These are phyloP conservation scores for Cladosporium halotolerans DNA, from an alignment of 2,329 filamentous ascomycete species.

Conservation along the genomic window DNA sequence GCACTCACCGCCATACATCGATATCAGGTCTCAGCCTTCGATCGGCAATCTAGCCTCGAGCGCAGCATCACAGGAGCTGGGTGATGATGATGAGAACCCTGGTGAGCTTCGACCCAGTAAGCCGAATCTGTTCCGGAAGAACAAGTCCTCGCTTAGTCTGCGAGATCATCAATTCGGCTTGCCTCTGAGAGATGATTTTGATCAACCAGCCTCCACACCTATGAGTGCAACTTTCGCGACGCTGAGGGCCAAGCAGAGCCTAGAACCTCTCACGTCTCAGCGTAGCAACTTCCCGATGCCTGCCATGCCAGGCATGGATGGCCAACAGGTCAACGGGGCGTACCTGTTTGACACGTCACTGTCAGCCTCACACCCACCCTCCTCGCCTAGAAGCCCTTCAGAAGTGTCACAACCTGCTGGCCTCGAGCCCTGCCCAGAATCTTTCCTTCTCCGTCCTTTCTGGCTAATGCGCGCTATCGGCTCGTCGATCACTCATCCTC, in stretches of 20 bases:
- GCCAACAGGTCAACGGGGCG: constrained; percentile 59
- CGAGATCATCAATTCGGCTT: constrained; percentile 67
- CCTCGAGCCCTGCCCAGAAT: constrained; percentile 85
- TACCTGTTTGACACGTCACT: constrained; percentile 67
- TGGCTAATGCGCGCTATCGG: constrained; percentile 96
- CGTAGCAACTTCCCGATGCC: constrained; percentile 46
- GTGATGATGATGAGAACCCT: constrained; percentile 21
- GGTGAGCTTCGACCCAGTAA: constrained; percentile 19
- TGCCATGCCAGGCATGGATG: constrained; percentile 35
- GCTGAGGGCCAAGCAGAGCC: constrained; percentile 32
- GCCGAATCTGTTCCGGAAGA: constrained; percentile 38
- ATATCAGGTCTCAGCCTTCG: constrained; percentile 18
- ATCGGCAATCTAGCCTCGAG: constrained; percentile 14
- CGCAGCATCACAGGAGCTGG: constrained; percentile 15
- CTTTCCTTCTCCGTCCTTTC: constrained; percentile 85
- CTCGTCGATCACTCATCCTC: constrained; percentile 83
- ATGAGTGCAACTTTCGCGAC: constrained; percentile 60
- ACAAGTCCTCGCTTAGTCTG: constrained; percentile 55
- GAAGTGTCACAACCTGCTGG: constrained; percentile 61
- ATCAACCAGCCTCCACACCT: constrained; percentile 62
- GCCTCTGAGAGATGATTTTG: constrained; percentile 53
- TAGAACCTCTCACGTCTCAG: constrained; percentile 26
- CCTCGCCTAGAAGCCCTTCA: constrained; percentile 26
- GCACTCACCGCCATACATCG: constrained; percentile 27
- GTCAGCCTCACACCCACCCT: constrained; percentile 18